A percentile compares a stretch with the other conserved stretches of the same genome.
Evolutionary conservation across 495 filamentous ascomycete species (phyloP).

Genomic region (Rostrohypoxylon terebratum): DNA sequence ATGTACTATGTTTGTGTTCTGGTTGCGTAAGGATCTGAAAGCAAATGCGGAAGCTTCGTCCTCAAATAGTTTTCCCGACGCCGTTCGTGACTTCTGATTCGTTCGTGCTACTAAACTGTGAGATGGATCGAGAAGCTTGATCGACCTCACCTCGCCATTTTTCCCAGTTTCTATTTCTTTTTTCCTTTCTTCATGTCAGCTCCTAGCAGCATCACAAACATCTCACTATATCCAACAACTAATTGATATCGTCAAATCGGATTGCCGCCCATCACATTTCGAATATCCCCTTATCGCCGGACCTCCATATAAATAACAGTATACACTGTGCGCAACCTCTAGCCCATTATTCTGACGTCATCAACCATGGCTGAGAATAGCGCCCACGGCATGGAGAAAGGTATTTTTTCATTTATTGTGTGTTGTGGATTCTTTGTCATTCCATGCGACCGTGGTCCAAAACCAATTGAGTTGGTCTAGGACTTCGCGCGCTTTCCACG

Average conservation of each 20-base stretch:
- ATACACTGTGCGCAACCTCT: constrained; percentile 31
- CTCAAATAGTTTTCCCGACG: constrained; percentile 50
- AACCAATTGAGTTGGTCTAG: constrained; percentile 35
- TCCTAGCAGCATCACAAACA: constrained; percentile 18
- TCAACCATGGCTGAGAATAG: constrained; percentile 56
- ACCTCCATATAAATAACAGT: neutral
- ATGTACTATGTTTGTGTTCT: constrained; percentile 20
- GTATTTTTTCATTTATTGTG: constrained; percentile 41
- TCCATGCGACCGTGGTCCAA: constrained; percentile 28
- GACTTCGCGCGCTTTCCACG: constrained; percentile 25
- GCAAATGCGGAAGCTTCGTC: constrained; percentile 45
- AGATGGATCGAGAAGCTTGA: constrained; percentile 46
- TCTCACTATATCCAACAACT: constrained; percentile 21
- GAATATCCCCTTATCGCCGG: neutral
- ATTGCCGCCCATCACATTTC: constrained; percentile 9
- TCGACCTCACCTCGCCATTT: constrained; percentile 50
- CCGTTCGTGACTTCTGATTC: constrained; percentile 50
- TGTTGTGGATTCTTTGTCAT: constrained; percentile 11
- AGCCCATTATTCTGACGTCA: constrained; percentile 55
- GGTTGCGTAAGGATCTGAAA: constrained; percentile 43
- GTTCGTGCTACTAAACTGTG: constrained; percentile 45
- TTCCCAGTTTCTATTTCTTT: constrained; percentile 37
- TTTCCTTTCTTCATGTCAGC: constrained; percentile 33
- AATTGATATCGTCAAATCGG: constrained; percentile 22
- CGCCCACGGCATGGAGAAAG: constrained; percentile 56